phyloP scores from a whole-genome alignment of 805 yeast genomes.

The Barnettozyma botsteinii region DNA sequence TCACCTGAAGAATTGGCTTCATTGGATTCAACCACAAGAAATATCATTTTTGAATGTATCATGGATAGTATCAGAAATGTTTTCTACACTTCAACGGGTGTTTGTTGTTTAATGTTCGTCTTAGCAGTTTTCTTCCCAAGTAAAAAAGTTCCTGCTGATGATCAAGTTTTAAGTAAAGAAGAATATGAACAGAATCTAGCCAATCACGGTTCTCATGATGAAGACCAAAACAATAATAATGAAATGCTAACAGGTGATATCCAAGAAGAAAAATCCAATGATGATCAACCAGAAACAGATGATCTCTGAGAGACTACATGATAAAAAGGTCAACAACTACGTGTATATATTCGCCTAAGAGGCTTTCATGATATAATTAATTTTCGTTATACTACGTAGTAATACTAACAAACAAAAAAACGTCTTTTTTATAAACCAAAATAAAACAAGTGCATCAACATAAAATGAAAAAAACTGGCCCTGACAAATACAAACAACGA shows the following conservation, averaged over 20 bases:
- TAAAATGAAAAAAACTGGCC: too few relatives aligned
- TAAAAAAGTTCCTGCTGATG: constrained; percentile 33
- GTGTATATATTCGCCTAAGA: too few relatives aligned
- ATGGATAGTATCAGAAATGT: constrained; percentile 36
- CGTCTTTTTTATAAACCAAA: too few relatives aligned
- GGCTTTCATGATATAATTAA: too few relatives aligned
- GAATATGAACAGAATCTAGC: constrained; percentile 1
- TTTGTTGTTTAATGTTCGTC: constrained; percentile 30
- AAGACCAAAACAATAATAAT: not conserved
- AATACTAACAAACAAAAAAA: too few relatives aligned
- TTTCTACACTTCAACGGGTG: constrained; percentile 36
- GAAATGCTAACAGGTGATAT: not conserved
- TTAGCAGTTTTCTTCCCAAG: constrained; percentile 35
- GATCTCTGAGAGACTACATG: too few relatives aligned
- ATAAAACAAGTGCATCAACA: too few relatives aligned
- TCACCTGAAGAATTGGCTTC: constrained; percentile 3
- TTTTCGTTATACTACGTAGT: too few relatives aligned
- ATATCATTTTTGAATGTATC: constrained; percentile 17
- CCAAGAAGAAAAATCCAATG: not conserved
- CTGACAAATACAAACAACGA: too few relatives aligned
- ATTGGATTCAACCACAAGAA: constrained; percentile 8
- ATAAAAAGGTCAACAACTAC: too few relatives aligned
- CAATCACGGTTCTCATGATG: not conserved
- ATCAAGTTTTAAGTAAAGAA: constrained; percentile 5
- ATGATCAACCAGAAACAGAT: too few relatives aligned